phyloP scores from a whole-genome alignment of 2,329 filamentous ascomycete species.

The Verruconis gallopava region DNA sequence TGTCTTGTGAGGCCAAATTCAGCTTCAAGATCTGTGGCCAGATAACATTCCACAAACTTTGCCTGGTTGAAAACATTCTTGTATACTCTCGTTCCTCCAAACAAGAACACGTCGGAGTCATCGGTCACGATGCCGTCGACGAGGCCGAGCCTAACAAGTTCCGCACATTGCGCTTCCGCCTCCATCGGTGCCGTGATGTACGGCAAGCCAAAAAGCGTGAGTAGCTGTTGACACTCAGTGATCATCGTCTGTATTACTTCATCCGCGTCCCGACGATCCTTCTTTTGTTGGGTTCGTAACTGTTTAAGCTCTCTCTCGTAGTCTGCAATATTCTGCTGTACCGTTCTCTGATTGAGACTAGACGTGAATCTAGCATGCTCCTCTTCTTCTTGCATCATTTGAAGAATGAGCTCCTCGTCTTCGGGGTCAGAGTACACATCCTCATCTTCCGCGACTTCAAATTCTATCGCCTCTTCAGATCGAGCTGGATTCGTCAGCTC shows the following conservation, averaged over 20 bases:
- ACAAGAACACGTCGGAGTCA: constrained; percentile 91
- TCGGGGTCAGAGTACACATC: constrained; percentile 78
- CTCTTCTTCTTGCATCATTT: constrained; percentile 80
- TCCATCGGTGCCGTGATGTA: constrained; percentile 99
- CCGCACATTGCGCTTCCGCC: constrained; percentile 93
- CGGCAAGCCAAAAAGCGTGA: constrained; percentile 82
- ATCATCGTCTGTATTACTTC: constrained; percentile 97
- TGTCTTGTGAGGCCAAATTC: constrained; percentile 79
- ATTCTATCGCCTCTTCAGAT: too few species aligned
- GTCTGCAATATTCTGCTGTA: constrained; percentile 56
- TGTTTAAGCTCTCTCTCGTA: constrained; percentile 83
- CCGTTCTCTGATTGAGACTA: constrained; percentile 50
- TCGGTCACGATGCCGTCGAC: constrained; percentile 98
- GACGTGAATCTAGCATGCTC: constrained; percentile 90
- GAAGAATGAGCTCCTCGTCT: constrained; percentile 76
- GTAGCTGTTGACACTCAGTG: constrained; percentile 80
- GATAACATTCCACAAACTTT: constrained; percentile 95
- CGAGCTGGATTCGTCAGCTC: too few species aligned
- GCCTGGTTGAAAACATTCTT: constrained; percentile 99
- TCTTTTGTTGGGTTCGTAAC: constrained; percentile 86
- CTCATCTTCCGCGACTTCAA: too few species aligned
- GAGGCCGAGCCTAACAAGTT: constrained; percentile 71
- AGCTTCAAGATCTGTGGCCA: constrained; percentile 68
- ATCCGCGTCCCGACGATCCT: constrained; percentile 88
- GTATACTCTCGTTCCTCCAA: constrained; percentile 91